Evolutionary conservation across 208 protist genomes (phyloP), one percentile per base, ranked within the genome.

Genomic region (Trypanosoma theileri): DNA sequence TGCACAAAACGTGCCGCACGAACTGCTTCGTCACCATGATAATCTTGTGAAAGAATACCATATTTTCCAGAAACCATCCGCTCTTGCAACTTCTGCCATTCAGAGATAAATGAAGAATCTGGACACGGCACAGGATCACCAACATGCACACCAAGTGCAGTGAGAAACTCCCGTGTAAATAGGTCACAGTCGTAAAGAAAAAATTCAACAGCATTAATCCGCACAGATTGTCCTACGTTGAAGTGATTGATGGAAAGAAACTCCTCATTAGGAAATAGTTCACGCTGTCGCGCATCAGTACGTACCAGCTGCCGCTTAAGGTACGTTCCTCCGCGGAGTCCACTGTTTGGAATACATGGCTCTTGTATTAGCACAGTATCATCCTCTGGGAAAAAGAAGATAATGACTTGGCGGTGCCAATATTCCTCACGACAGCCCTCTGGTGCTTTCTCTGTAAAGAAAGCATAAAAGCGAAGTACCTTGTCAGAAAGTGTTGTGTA

Each of bases 381-480:
- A 74, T 99, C 97, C 53, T 83, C 89, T 1, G 96, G 86, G 67
- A 93, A 99, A 68, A 97, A 98, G 44, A 85, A 79, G 40, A 99
- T 95, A 46, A 90, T 82, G 57, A 96, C 88, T 31, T 83, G 81
- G 61, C 96, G 89, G 31, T 98, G 82, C 83, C 97, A 96, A 50
- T 77, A 88, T n/a, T 85, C 65, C 56, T 98, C 89, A 6, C 74
- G 58, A 3, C 78, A 82, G 10, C 84, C 91, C 69, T 99, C 97
- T 21, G 92, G 81, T 14, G 98, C 89, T 8, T 80, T 84, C 79
- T 98, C 97, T 28, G 85, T 83, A 82, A 98, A 98, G 84, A 94
- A 99, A 14, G 93, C 96, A 63, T 94, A 96, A 78, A 98, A 99
- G 42, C 94, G 84, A 17, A 99, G 83, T 41, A 98, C 94, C 69